Evolutionary conservation across 805 yeast species (phyloP), one percentile per base, ranked within the genome.

Genomic region (Lipomyces spencermartinsiae): DNA sequence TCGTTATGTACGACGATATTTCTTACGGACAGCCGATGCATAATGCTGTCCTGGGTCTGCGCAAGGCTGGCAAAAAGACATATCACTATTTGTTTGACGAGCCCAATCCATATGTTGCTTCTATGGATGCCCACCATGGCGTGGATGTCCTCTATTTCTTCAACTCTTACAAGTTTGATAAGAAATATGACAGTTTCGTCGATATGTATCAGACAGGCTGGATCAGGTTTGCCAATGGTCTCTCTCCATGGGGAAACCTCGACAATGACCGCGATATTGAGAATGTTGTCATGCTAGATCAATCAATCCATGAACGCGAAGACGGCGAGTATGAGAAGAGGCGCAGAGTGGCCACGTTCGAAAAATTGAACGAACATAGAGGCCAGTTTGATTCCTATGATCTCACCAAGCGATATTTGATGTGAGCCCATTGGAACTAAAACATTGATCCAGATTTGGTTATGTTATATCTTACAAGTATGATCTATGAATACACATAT

Each of bases 141-240:
- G 80, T 78, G 7, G 80, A 78, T 62, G 75, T 78, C 8, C 68
- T 77, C 31, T 78, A 74, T 66, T 61, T 75, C 59, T 69, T 78
- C 49, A 71, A 73, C 59, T 75, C 76, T 19, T 78, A 75, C 68
- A 64, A 64, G 46, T 63, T 74, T 10, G 68, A 67, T 16, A 60
- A 57, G 8, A 62, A 66, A 54, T 68, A 66, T 58, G 64, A 62
- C 25, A 63, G 31, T 10, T 68, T 75, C 39, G 65, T 73, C 8
- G 63, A 63, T 14, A 64, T 64, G 33, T 65, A 74, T 35, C 80
- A 78, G 62, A 64, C 69, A 31, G 62, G 71, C 12, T 75, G 78
- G 77, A 67, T 71, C 35, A 34, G 65, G 14, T 74, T 73, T 60
- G 72, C 75, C n/a, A 59, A 73, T 49, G 72, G 74, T n/a, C 70